Percentiles rank a stretch among this genome's conserved stretches.
Evolutionary conservation across 2,329 filamentous ascomycete species (phyloP).

Genomic region (Diatrype stigma): DNA sequence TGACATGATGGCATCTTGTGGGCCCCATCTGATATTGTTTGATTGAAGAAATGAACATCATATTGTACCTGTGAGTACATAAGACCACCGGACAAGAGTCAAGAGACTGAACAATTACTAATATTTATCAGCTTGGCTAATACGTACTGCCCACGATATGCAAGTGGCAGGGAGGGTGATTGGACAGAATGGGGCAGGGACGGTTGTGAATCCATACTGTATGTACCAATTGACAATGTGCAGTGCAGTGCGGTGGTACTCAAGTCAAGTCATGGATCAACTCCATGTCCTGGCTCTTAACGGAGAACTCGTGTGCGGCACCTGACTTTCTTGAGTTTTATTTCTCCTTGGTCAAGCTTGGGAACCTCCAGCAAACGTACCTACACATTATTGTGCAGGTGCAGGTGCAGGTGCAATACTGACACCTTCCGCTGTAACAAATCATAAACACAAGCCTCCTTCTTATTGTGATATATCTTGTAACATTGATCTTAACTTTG

Average conservation of each 20-base stretch:
- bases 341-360: background rate
- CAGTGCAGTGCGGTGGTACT: background rate
- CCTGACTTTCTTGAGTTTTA: background rate
- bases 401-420: constrained; percentile 10
- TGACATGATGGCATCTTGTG: background rate
- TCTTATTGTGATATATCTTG: background rate
- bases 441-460: too few relatives aligned
- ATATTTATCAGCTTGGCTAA: background rate
- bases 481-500: background rate
- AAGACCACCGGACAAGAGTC: background rate
- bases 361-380: too few relatives aligned
- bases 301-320: background rate
- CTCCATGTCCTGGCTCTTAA: background rate
- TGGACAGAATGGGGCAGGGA: background rate
- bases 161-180: background rate
- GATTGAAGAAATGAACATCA: background rate
- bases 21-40: background rate
- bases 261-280: background rate
- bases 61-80: background rate
- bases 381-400: too few relatives aligned
- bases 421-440: constrained; percentile 1
- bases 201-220: constrained; percentile 1
- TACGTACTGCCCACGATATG: background rate
- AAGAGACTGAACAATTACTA: background rate
- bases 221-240: background rate